These are phyloP conservation scores for Trichosporon faecale DNA, from an alignment of 1,284 basidiomycete genomes.

Conservation along the genomic window DNA sequence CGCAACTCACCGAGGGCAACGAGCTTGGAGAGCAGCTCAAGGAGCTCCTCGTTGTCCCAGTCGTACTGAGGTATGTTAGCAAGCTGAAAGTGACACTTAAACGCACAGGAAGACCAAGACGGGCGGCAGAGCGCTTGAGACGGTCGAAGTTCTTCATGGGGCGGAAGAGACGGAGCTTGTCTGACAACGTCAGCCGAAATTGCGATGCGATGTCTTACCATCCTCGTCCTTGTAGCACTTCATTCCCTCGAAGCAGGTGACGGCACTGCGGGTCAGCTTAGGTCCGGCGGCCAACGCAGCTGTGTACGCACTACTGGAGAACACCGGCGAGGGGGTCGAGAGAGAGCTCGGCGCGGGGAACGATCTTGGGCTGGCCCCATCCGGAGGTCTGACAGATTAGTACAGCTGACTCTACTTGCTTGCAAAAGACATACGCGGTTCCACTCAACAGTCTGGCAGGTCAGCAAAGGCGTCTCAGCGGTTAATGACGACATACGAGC, in stretches of 20 bases:
- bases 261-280: constrained; percentile 26
- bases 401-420: too few relatives aligned
- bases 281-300: not conserved
- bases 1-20: constrained; percentile 38
- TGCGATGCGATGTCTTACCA: constrained; percentile 13
- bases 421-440: constrained; percentile 24
- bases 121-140: constrained; percentile 44
- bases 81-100: not conserved
- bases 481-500: constrained; percentile 22
- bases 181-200: constrained; percentile 21
- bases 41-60: constrained; percentile 47
- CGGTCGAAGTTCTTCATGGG: constrained; percentile 48
- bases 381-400: constrained; percentile 25
- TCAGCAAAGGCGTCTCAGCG: not conserved
- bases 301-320: constrained; percentile 40
- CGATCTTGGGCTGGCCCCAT: constrained; percentile 49
- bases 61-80: constrained; percentile 29
- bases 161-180: constrained; percentile 45
- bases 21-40: constrained; percentile 44
- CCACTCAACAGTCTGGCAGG: constrained; percentile 24
- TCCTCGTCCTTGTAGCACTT: constrained; percentile 50
- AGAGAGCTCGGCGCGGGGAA: constrained; percentile 34
- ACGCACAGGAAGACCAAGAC: constrained; percentile 47
- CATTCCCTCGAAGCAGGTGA: constrained; percentile 52
- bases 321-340: constrained; percentile 48